Base-by-base conservation (phyloP, 768 basidiomycete genomes). In the Serendipita sp. region DNA sequence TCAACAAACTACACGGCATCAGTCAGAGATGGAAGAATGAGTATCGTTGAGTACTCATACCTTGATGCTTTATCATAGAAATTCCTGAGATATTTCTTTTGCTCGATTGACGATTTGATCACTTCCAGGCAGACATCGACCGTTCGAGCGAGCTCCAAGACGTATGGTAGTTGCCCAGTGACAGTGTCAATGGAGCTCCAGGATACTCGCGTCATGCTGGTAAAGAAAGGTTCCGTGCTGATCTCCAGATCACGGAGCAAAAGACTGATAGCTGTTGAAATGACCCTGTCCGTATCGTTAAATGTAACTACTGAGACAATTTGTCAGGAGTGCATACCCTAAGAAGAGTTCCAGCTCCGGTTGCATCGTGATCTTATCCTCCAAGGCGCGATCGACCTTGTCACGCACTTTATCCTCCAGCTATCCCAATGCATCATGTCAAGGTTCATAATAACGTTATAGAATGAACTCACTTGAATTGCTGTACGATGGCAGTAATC, bases 401-500 rank as follows among this genome's bases (percentile, higher is more conserved):
- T 86, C 84, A 64, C 84, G 82, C 63, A 97, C 84, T 68, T 90
- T 90, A 67, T 95, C 91, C 70, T 98, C 96, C 30, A 99, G 79
- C 91, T 97, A 44, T 28, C 3, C 17, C 13, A 44, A n/a, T n/a
- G n/a, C 28, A 22, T 61, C 26, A 9, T 22, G 42, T 45, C 22
- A 14, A n/a, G 60, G 41, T 31, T 14, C 24, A 7, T 28, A 9
- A 43, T 30, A 17, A 63, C n/a, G 17, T 38, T 11, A 50, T 62
- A 50, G 38, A 42, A 5, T 13, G 50, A 11, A 64, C 76, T 9
- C 67, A 86, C 93, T 81, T 96, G 91, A 20, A 83, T 69, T 1
- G 94, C 90, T 2, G 95, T 99, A 0, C 82, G 83, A 66, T 93
- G 88, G 69, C 96, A 99, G 70, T 98, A 99, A 70, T 98, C 94